Base-by-base conservation (phyloP, 2,329 filamentous ascomycete genomes). In the Coniochaeta sp. region DNA sequence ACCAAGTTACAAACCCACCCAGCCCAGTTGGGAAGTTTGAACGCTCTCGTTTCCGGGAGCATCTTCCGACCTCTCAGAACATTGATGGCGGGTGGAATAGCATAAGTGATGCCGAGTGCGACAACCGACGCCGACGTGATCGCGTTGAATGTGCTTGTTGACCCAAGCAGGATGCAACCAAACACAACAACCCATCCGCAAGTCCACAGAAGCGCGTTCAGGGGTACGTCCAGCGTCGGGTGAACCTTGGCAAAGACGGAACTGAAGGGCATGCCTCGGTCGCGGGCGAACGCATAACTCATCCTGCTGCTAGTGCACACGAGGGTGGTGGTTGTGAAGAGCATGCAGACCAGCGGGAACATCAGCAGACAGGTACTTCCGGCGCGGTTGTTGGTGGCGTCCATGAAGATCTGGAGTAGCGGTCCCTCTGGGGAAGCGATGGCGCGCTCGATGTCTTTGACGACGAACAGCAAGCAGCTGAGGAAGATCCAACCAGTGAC, bases 71-170 rank as follows among this genome's bases (percentile, higher is more conserved):
- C 84, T 1, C 83, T 79, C 2, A 87, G 64, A 52, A 82, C 77
- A 58, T 90, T 88, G 57, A 91, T 82, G 0, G 78, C 73, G 46
- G 89, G 80, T 0, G 87, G 88, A 33, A 91, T 87, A 6, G 79
- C 87, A 58, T 91, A 91, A 2, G 84, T 85, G 5, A 91, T 69
- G 6, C 85, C 82, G 0, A 91, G 74, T 1, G 86, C 80, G 7
- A 90, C 85, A 0, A 91, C 86, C 0, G 84, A 86, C 0, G 85
- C 80, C 0, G 84, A 82, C 1, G 86, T 76, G 58, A 89, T 86
- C 13, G 85, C 85, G 38, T 85, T 87, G 67, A 89, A 88, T 0
- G 86, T 85, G 53, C 77, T 80, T 48, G 68, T 72, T 2, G 83
- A 87, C 0, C 84, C 86, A 3, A 90, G 73, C 64, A 87, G 86